Evolutionary conservation across 495 filamentous ascomycete genomes (phyloP), one percentile per base, ranked within the genome.

Genomic region (Penicillium paxilli): DNA sequence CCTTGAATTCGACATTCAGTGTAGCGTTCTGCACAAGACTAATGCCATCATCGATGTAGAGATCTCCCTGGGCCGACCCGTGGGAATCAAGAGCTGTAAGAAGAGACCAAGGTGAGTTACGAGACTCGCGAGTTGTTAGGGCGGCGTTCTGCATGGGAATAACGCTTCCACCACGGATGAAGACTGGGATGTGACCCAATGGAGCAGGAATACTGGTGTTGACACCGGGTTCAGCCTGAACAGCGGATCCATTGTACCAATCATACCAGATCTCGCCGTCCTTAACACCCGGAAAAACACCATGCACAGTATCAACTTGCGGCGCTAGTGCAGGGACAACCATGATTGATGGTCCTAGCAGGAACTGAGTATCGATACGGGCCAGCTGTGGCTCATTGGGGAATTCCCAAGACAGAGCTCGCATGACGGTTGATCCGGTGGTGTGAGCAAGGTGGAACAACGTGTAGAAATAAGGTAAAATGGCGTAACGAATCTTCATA

Each of bases 11-110:
- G 41, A 91, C 80, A 61, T 73, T 79, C 8, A 81, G 74, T 10
- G 82, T 87, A 0, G 73, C 71, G 17, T 77, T 70, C 3, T 81
- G 89, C 22, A 57, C 58, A 24, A 94, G 30, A 42, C 85, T 90
- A 67, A 87, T 87, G 0, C 92, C 92, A 66, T 96, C 92, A 60
- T 96, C 92, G 8, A 96, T 60, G 60, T 96, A 95, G 8, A 96
- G 64, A 10, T 75, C 51, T 0, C 92, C 92, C 2, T 54, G 70
- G 0, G 92, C 90, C 17, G 68, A 59, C 0, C 86, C 87, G 14
- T 77, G 59, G 8, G 53, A 47, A 54, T 80, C 73, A 9, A 91
- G 73, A 2, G 87, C 87, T 2, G 81, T 83, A 14, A 92, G 64
- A 16, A 94, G 54, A 19, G 81, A 80, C 87, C 88, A 94, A 3